Base-by-base conservation (phyloP, 1,139 yeast genomes). In the Pichiaceae sp. region DNA sequence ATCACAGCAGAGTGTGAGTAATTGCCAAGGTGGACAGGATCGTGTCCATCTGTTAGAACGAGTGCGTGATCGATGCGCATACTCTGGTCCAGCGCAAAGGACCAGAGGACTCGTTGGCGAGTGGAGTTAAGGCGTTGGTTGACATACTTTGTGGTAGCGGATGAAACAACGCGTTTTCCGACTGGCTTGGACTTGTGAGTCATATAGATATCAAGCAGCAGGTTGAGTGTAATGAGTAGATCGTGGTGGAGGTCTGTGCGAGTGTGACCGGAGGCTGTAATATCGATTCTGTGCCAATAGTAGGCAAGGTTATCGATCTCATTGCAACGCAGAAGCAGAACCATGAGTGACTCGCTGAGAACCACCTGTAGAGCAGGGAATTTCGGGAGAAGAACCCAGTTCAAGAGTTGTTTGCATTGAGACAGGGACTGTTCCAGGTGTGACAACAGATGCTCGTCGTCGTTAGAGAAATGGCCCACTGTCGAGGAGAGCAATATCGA, bases 321-420 rank as follows among this genome's bases (percentile, higher is more conserved):
- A 12, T 36, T 26, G 14, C 45, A 45, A 8, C 33, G 31, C 2
- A 52, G 32, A 3, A 48, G 40, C 3, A 52, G 21, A 33, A 46
- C 48, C 38, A 56, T 36, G 16, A 55, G 32, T 3, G 48, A 42
- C 32, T 50, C 51, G 1, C 58, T 43, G 15, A 56, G 31, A 2
- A 45, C 33, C 0, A 48, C 29, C 34, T 56, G 61, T 11, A 55
- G 33, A 2, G 38, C 26, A 1, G 49, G 45, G 19, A 56, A 50
- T 17, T 42, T 43, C 1, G 32, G n/a, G 11, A 57, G 36, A 7
- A 53, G 31, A 1, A 52, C 38, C 57, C 58, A 56, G 30, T 48
- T 53, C 3, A 57, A 39, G 8, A 56, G 33, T 3, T 47, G 49
- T 31, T 42, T 48, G 29, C 53, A 47, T 34, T 46, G 48, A 3